Percentiles rank a stretch among this genome's conserved stretches.
phyloP scores from a whole-genome alignment of 2,329 filamentous ascomycete species.

The Akanthomyces dipterigenus region DNA sequence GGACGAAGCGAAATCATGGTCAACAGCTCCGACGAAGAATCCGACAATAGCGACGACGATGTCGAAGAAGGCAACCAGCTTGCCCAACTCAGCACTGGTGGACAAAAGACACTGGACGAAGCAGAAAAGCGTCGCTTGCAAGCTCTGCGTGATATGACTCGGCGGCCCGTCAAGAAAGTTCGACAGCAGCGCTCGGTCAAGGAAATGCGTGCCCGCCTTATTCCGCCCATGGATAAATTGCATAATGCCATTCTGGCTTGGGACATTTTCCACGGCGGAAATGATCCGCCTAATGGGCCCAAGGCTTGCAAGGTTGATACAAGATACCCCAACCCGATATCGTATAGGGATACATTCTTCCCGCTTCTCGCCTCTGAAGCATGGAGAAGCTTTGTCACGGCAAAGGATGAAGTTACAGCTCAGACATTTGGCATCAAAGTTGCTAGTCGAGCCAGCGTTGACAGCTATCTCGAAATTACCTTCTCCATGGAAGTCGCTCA shows the following conservation, averaged over 20 bases:
- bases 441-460: slow-evolving; percentile 79
- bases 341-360: slow-evolving; percentile 86
- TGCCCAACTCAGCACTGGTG: slow-evolving; percentile 41
- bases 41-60: slow-evolving; percentile 61
- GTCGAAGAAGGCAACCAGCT: slow-evolving; percentile 46
- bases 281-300: slow-evolving; percentile 72
- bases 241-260: slow-evolving; percentile 84
- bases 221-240: slow-evolving; percentile 77
- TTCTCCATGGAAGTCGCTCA: slow-evolving; percentile 68
- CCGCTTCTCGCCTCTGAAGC: slow-evolving; percentile 87
- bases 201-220: slow-evolving; percentile 88
- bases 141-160: slow-evolving; percentile 48
- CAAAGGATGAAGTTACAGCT: slow-evolving; percentile 76
- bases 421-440: slow-evolving; percentile 84
- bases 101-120: slow-evolving; percentile 42
- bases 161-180: slow-evolving; percentile 75
- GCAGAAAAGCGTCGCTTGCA: slow-evolving; percentile 38
- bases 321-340: slow-evolving; percentile 65
- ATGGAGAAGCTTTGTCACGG: slow-evolving; percentile 88
- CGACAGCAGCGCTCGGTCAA: slow-evolving; percentile 76
- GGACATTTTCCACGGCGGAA: slow-evolving; percentile 89
- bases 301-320: slow-evolving; percentile 71
- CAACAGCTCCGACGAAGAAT: slow-evolving; percentile 69
- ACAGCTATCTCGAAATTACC: slow-evolving; percentile 87
- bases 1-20: slow-evolving; percentile 87